These are phyloP conservation scores for Coemansia sp. DNA, from an alignment of 192 early-diverging fungal species.

Conservation along the genomic window DNA sequence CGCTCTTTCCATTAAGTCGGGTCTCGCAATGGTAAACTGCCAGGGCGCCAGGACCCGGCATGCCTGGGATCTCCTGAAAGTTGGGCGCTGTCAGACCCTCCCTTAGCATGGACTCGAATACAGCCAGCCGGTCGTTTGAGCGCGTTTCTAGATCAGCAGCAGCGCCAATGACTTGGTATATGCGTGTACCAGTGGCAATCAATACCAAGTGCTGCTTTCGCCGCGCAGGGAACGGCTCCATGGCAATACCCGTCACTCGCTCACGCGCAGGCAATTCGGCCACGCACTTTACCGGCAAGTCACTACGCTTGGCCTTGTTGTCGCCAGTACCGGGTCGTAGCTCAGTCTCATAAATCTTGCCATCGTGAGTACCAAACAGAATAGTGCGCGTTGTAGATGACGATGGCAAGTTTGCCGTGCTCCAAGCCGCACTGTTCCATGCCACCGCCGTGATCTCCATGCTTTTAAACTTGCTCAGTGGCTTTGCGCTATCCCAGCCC, in stretches of 20 bases:
- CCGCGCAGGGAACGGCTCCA: constrained; percentile 78
- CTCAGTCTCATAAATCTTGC: constrained; percentile 89
- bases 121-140: constrained; percentile 59
- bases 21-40: constrained; percentile 42
- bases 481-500: constrained; percentile 84
- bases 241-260: constrained; percentile 81
- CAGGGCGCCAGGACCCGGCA: constrained; percentile 44
- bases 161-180: constrained; percentile 91
- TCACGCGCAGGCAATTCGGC: constrained; percentile 67
- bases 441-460: constrained; percentile 87
- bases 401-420: constrained; percentile 13
- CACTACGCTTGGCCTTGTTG: constrained; percentile 82
- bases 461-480: constrained; percentile 78
- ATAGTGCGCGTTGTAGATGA: constrained; percentile 75
- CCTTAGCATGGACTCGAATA: constrained; percentile 81
- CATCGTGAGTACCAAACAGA: constrained; percentile 84
- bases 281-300: constrained; percentile 69
- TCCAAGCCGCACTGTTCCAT: constrained; percentile 73
- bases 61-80: constrained; percentile 68
- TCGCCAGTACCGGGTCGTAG: constrained; percentile 83
- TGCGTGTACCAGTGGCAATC: constrained; percentile 78
- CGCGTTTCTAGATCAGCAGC: constrained; percentile 48
- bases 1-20: neutral
- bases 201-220: constrained; percentile 81
- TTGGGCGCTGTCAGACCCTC: constrained; percentile 69